Conservation (phyloP, 2,329 filamentous ascomycete genomes). For the Penicillium palitans region DNA sequence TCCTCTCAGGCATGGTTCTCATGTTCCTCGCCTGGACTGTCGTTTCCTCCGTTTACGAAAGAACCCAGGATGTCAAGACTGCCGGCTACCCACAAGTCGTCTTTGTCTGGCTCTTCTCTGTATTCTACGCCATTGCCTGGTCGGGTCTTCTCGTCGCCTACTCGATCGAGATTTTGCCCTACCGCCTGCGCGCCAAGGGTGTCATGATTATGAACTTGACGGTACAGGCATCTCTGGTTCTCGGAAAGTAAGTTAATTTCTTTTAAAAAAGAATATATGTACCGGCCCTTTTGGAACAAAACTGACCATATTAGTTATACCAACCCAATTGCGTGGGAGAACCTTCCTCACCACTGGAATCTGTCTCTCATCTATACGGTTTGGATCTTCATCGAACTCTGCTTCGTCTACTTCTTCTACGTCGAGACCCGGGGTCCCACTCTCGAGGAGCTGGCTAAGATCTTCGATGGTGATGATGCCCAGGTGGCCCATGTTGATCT, state of each 20-base stretch:
- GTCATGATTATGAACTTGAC: conserved; percentile 45
- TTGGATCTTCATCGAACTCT: conserved; percentile 33
- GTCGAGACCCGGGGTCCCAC: conserved; percentile 71
- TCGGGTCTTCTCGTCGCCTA: conserved; percentile 31
- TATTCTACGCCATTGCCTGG: conserved; percentile 35
- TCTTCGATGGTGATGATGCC: conserved; percentile 66
- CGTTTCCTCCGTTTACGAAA: conserved; percentile 49
- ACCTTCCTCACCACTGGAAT: conserved; percentile 27
- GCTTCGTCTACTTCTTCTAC: conserved; percentile 35
- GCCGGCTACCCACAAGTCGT: conserved; percentile 22
- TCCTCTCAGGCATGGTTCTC: conserved; percentile 31
- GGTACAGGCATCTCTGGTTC: conserved; percentile 60
- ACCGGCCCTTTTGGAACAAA: neutral
- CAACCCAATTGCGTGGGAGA: conserved; percentile 28
- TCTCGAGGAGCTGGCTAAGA: conserved; percentile 68
- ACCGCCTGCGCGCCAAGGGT: conserved; percentile 40
- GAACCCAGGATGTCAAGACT: conserved; percentile 23
- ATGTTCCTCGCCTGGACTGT: conserved; percentile 56
- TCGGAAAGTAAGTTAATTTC: conserved; percentile 58
- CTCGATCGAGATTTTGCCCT: conserved; percentile 37
- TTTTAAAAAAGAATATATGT: no score
- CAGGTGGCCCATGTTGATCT: conserved; percentile 54
- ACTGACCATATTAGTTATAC: conserved; percentile 19
- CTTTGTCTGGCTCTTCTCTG: conserved; percentile 30
- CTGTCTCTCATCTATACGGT: conserved; percentile 33